Evolutionary conservation across 805 yeast genomes (phyloP).

Genomic region (Starmerella bacillaris): DNA sequence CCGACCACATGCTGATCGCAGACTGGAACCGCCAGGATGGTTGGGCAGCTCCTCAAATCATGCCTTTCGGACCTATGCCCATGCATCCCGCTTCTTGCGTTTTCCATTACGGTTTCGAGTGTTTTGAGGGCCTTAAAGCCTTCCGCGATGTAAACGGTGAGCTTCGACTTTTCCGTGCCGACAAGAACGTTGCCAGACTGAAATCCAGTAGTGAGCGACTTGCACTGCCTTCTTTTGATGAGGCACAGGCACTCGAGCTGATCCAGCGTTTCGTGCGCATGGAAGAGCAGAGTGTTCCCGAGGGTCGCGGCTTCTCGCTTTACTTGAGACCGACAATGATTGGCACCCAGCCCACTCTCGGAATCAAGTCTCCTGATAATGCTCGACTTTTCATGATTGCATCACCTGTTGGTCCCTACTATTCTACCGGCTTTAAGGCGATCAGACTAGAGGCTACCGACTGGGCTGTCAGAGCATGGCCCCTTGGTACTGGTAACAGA

Average conservation of each 20-base stretch:
- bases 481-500: constrained; percentile 93
- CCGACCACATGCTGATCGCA: constrained; percentile 73
- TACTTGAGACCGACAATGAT: constrained; percentile 90
- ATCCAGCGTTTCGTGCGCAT: constrained; percentile 58
- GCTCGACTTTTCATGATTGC: constrained; percentile 77
- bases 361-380: constrained; percentile 65
- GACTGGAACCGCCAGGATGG: constrained; percentile 67
- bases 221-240: constrained; percentile 72
- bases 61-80: constrained; percentile 59
- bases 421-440: constrained; percentile 88
- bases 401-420: constrained; percentile 95
- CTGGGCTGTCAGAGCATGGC: constrained; percentile 96
- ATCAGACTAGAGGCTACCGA: constrained; percentile 88
- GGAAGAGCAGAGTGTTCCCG: constrained; percentile 67
- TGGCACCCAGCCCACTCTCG: constrained; percentile 78
- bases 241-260: constrained; percentile 54
- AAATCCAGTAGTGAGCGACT: constrained; percentile 76
- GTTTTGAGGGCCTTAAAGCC: constrained; percentile 93
- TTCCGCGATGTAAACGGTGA: constrained; percentile 42
- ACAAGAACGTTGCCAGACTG: constrained; percentile 82
- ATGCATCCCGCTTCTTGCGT: constrained; percentile 83
- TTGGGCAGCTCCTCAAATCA: constrained; percentile 78
- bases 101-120: constrained; percentile 85
- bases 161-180: constrained; percentile 74
- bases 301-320: constrained; percentile 73